Evolutionary conservation across 495 filamentous ascomycete species (phyloP).

Genomic region (Zalerion maritima): DNA sequence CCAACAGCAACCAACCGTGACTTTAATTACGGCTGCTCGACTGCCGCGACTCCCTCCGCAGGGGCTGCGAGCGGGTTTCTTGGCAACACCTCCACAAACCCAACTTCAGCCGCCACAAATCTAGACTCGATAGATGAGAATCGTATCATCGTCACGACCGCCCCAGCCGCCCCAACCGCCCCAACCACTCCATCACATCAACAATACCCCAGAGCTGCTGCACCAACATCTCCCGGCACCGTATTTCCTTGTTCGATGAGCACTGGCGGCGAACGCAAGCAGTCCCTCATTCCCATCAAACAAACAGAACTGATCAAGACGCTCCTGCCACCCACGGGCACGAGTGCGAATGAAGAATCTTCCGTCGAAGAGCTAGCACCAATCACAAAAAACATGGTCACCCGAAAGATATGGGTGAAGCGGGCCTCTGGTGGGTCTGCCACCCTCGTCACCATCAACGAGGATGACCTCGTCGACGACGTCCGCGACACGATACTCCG

Average conservation of each 20-base stretch:
- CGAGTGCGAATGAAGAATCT: conserved; percentile 17
- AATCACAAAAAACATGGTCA: conserved; percentile 39
- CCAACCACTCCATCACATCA: background rate
- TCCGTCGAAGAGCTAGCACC: conserved; percentile 20
- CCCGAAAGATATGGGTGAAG: conserved; percentile 89
- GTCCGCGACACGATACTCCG: conserved; percentile 80
- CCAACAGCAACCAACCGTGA: too few relatives aligned
- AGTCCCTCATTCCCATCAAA: conserved; percentile 32
- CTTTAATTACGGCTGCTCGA: too few relatives aligned
- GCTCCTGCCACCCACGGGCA: conserved; percentile 22
- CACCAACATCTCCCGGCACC: background rate
- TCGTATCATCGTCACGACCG: too few relatives aligned
- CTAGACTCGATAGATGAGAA: too few relatives aligned
- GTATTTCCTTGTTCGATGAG: background rate
- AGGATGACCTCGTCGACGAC: conserved; percentile 90
- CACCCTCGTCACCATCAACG: conserved; percentile 69
- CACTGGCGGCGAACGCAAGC: conserved; percentile 7
- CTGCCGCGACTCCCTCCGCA: too few relatives aligned
- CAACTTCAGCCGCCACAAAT: background rate
- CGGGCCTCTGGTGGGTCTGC: conserved; percentile 69
- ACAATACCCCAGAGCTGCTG: background rate
- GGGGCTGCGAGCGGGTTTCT: too few relatives aligned
- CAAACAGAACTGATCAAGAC: conserved; percentile 33
- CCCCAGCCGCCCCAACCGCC: background rate
- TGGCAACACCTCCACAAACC: background rate